Evolutionary conservation across 176 grass and related monocot species (phyloP), one percentile per base, ranked within the genome.

Genomic region (Elaeis guineensis): DNA sequence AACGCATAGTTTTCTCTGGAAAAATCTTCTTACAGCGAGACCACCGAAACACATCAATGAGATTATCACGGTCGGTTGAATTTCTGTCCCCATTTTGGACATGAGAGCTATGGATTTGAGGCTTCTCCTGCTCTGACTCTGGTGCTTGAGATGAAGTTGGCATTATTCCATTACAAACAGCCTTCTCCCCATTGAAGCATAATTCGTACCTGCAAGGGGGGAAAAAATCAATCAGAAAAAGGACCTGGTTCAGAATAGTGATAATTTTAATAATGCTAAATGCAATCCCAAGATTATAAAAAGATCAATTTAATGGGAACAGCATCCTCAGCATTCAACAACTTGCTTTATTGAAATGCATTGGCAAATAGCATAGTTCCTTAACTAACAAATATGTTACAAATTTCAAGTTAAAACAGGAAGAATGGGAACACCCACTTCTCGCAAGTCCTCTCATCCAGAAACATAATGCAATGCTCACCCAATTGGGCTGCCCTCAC

Each of bases 1-100:
- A 85, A 17, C 79, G 65, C 78, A 91, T 91, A 16, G 75, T 72
- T 30, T 22, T 69, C 62, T 97, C 87, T 16, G 93, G 84, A 59
- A 97, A 71, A 23, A 64, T 73, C 51, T 85, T 97, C 84, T 80
- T 97, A 57, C 93, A 97, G 0, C 93, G 81, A 17, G 93, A 81
- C 87, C 84, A 97, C 14, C 93, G 62, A 64, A 97, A 97, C 58
- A 75, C 64, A 73, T 97, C 93, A 7, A 75, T 63, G 14, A 80
- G 51, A 55, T 30, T 55, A 55, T 88, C 92, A 44, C 79, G 75
- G 14, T 97, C 87, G 25, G 65, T 44, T 0, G 51, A 62, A 26
- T 55, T 28, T 74, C 59, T 85, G 44, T 83, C 84, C 50, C 92
- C 92, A 48, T 88, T 97, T 64, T 87, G 87, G 11, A 58, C 60